These are phyloP conservation scores for Leishmania arabica DNA, from an alignment of 208 protist genomes.

Conservation along the genomic window DNA sequence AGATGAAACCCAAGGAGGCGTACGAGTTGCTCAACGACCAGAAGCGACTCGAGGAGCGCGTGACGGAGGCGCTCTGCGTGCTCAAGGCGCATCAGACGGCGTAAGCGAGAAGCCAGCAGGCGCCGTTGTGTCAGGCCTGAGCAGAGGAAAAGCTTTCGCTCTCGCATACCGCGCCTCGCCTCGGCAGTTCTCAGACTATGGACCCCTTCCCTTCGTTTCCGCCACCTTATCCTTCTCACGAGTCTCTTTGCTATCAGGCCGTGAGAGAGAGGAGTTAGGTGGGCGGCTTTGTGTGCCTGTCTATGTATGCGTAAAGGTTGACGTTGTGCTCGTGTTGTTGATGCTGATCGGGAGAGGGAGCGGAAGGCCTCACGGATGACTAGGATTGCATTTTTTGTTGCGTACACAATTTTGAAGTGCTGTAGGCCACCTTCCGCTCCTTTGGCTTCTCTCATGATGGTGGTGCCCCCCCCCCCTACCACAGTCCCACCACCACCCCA, in stretches of 20 bases:
- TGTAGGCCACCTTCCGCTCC: neutral
- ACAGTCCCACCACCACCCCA: no score
- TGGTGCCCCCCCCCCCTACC: neutral
- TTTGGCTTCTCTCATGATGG: neutral
- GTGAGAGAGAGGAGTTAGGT: neutral
- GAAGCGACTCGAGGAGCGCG: slow-evolving; percentile 65
- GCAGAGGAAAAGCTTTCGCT: neutral
- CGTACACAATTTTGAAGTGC: neutral
- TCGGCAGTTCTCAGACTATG: neutral
- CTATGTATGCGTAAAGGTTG: neutral
- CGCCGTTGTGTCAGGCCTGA: neutral
- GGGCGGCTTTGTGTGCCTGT: neutral
- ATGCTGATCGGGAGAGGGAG: neutral
- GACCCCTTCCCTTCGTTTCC: neutral
- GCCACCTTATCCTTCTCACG: neutral
- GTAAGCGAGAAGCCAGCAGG: slow-evolving; percentile 2
- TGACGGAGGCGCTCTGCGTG: slow-evolving; percentile 81
- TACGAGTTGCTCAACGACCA: slow-evolving; percentile 75
- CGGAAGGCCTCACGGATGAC: neutral
- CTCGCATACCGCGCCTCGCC: neutral
- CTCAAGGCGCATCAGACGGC: slow-evolving; percentile 63
- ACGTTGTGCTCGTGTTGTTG: neutral
- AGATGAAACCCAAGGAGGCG: slow-evolving; percentile 76
- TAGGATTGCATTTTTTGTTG: neutral
- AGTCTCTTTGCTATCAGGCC: neutral